Conservation (phyloP, 2,329 filamentous ascomycete genomes). For the Epichloe hybrida region DNA sequence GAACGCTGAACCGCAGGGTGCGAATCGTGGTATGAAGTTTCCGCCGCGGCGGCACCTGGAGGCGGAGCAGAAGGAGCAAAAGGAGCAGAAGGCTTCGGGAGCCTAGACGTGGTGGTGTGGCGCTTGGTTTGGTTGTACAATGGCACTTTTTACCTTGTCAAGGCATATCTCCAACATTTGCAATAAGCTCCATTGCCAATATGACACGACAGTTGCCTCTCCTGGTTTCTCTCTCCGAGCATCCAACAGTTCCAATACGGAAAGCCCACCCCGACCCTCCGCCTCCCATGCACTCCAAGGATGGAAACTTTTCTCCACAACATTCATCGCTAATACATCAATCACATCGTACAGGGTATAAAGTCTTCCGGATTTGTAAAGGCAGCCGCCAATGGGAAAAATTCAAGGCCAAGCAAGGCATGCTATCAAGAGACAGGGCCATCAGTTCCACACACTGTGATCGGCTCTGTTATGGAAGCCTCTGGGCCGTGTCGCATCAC, state of each 20-base stretch:
- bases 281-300: no score
- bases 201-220: neutral
- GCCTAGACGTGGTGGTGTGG: neutral
- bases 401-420: neutral
- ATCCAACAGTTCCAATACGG: no score
- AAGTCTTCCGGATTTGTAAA: neutral
- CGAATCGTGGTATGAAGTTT: constrained; percentile 22
- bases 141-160: no score
- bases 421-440: neutral
- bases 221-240: neutral
- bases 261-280: no score
- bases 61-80: neutral
- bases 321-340: neutral
- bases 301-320: neutral
- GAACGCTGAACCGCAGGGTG: constrained; percentile 13
- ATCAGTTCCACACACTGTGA: constrained; percentile 5
- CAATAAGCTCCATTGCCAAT: neutral
- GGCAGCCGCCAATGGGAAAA: neutral
- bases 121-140: neutral
- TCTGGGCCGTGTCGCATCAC: constrained; percentile 13
- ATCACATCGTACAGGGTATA: neutral
- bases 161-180: no score
- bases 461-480: constrained; percentile 6
- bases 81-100: constrained; percentile 3
- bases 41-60: constrained; percentile 11